Conservation (phyloP, 345 rosid genomes). For the Nasturtium officinale region DNA sequence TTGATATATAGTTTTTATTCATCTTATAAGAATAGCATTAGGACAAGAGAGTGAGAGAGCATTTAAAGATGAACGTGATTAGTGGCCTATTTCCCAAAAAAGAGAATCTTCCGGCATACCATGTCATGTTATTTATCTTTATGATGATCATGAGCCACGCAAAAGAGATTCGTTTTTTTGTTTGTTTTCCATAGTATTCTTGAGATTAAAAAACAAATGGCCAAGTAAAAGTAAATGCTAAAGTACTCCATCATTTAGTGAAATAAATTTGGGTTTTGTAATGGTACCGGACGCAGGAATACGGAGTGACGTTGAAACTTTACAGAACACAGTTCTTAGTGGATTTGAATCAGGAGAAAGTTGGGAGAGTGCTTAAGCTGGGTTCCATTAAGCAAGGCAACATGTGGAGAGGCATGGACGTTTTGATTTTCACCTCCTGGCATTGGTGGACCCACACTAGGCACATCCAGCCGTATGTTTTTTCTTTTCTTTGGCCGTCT, state of each 20-base stretch:
- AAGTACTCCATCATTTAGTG: not conserved
- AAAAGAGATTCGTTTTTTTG: conserved; percentile 13
- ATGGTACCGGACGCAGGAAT: conserved; percentile 52
- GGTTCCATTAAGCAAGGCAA: conserved; percentile 68
- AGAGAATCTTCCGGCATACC: conserved; percentile 38
- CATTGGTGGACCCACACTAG: conserved; percentile 96
- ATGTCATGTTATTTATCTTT: conserved; percentile 37
- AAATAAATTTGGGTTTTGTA: not conserved
- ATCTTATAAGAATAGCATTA: conserved; percentile 16
- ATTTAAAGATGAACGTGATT: conserved; percentile 45
- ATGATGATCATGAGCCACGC: conserved; percentile 25
- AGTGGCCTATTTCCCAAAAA: conserved; percentile 42
- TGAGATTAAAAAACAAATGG: not conserved
- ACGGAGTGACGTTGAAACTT: conserved; percentile 55
- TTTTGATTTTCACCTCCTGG: conserved; percentile 84
- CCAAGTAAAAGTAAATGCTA: not conserved
- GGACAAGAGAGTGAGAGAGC: conserved; percentile 31
- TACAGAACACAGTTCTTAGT: conserved; percentile 70
- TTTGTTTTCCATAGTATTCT: not conserved
- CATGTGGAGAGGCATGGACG: conserved; percentile 86
- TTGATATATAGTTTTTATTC: not conserved
- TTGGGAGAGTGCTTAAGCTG: conserved; percentile 65
- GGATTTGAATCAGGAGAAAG: conserved; percentile 53
- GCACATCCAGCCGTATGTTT: conserved; percentile 67
- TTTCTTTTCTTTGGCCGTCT: not conserved